Base-by-base conservation (phyloP, 345 rosid genomes). In the Acer saccharum region DNA sequence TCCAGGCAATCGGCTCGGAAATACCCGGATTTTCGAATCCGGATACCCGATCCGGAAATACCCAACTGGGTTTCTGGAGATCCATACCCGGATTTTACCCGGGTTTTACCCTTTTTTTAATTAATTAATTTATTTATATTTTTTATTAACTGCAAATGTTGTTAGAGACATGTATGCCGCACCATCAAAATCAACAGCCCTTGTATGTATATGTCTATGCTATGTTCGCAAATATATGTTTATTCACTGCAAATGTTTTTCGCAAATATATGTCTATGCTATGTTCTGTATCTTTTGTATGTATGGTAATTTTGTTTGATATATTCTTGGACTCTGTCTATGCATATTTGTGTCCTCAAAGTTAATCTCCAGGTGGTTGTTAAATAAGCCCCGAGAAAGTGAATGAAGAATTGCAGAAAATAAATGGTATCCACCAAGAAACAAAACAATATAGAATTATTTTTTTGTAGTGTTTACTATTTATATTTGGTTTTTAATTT, bases 361-460 rank as follows among this genome's bases (percentile, higher is more conserved):
- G 74, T 65, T 65, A 46, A 73, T 64, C 52, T 58, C 68, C 71
- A 27, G 2, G 23, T n/a, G n/a, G 72, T 11, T 78, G 82, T 58
- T 18, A 32, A 25, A 14, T 72, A 17, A 70, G 79, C 27, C 73
- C 82, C 50, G n/a, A 21, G 58, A 74, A 70, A 71, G 58, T 79
- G 67, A 76, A 81, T 63, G 64, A 32, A n/a, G 66, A 20, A 52
- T 10, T 81, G 67, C 73, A 68, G 80, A 70, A 81, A 76, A 81
- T 79, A 48, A 71, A 73, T 13, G 84, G 87, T 79, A 67, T 54
- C 11, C 14, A 16, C 20, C 3, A 29, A 29, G 35, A 1, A 12
- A 46, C 11, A 21, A 68, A 12, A 20, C 6, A 48, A 46, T 10
- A 68, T 35, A 35, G 39, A 35, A 35, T 35, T 4, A 25, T 35